A percentile compares a stretch with the other conserved stretches of the same genome.
These are phyloP conservation scores for Ceriops zippeliana DNA, from an alignment of 345 rosid species.

Conservation along the genomic window DNA sequence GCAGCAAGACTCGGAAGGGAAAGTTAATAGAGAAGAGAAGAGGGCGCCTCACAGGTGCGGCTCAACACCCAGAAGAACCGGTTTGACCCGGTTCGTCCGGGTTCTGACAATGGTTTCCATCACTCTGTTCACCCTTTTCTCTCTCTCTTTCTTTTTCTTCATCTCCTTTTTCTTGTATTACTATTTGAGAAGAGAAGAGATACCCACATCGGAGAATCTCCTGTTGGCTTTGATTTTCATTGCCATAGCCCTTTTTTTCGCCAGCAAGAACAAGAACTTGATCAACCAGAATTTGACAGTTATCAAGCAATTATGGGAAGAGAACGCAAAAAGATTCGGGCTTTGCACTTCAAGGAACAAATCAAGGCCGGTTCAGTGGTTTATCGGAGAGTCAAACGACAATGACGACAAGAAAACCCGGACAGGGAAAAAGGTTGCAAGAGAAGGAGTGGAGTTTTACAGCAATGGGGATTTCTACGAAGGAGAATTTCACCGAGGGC, in stretches of 20 bases:
- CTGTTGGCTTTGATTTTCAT: constrained; percentile 66
- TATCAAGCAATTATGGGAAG: constrained; percentile 47
- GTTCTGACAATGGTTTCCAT: constrained; percentile 52
- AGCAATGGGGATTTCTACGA: constrained; percentile 91
- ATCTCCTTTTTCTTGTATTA: constrained; percentile 5
- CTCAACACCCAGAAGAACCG: constrained; percentile 42
- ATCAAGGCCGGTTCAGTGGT: constrained; percentile 70
- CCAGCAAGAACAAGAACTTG: constrained; percentile 59
- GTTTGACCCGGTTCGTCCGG: constrained; percentile 49
- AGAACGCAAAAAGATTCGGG: constrained; percentile 38
- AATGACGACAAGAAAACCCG: constrained; percentile 5
- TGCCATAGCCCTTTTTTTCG: constrained; percentile 75
- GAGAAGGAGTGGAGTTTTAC: constrained; percentile 82
- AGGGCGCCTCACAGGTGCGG: constrained; percentile 30
- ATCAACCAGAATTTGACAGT: constrained; percentile 45
- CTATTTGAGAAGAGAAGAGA: constrained; percentile 51
- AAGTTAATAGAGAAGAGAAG: constrained; percentile 34
- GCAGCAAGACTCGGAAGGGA: constrained; percentile 8
- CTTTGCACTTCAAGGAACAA: constrained; percentile 33
- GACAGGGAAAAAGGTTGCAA: constrained; percentile 31
- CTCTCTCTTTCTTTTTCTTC: constrained; percentile 47
- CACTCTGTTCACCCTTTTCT: constrained; percentile 41
- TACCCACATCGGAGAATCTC: constrained; percentile 73
- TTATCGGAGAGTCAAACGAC: constrained; percentile 54
- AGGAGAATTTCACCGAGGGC: constrained; percentile 83